Base-by-base conservation (phyloP, 1,284 basidiomycete genomes). In the Rugosomyces carneus region DNA sequence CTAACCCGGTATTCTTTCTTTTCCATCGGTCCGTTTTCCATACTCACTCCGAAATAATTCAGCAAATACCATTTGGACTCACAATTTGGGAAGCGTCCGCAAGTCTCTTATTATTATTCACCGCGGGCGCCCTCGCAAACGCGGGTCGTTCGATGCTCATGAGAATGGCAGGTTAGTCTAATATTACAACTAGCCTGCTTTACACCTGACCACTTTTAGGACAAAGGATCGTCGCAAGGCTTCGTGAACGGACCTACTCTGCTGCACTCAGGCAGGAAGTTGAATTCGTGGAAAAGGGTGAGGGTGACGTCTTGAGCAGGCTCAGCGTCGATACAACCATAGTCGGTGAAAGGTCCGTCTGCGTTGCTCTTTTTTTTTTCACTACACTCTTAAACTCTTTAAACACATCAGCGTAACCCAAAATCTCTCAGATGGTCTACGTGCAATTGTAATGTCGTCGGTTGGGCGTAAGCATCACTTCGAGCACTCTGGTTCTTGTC, bases 251-350 rank as follows among this genome's bases (percentile, higher is more conserved):
- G 35, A 89, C 89, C 5, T 99, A 93, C 61, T 71, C 76, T 11
- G 88, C 87, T 11, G 81, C 91, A 1, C 70, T 97, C 13, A 74
- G 75, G 37, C 94, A 97, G 66, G 94, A 96, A 61, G 87, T 95
- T 23, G 90, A 94, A 61, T 94, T 83, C 60, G 90, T 95, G 2
- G 93, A 97, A 65, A 81, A 81, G 37, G 92, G 92, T 0, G 93
- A 94, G 48, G 96, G 95, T 10, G 96, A 99, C 61, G 89, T 97
- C 8, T 73, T 99, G 35, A 94, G 91, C 60, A 72, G 95, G 37
- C 75, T 99, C 31, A 94, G 89, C 49, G 87, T 89, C 5, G 95
- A 99, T 63, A 90, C 91, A 8, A 92, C 84, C 58, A 90, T 99
- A 51, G 89, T 99, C 34, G 96, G 96, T 34, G 95, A 98, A 67